Conservation (phyloP, 306 rosid genomes). For the Sechiopsis laciniata region DNA sequence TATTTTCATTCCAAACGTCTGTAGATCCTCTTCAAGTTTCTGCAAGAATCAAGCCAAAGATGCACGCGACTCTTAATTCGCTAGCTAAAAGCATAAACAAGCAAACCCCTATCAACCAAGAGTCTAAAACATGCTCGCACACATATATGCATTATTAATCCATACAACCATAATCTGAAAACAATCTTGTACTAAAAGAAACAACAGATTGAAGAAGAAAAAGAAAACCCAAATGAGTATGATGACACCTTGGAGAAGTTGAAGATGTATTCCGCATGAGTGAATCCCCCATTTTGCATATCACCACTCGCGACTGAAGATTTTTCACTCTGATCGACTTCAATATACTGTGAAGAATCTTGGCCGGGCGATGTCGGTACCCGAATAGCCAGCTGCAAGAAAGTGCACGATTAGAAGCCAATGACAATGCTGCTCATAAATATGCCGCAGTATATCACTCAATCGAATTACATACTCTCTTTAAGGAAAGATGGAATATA, state of each 20-base stretch:
- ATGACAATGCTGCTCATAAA: no score
- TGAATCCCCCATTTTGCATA: constrained; percentile 39
- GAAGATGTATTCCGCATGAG: constrained; percentile 49
- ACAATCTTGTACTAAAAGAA: neutral
- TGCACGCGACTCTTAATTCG: constrained; percentile 20
- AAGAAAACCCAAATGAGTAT: neutral
- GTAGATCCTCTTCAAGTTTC: constrained; percentile 79
- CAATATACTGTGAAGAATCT: constrained; percentile 41
- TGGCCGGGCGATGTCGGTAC: constrained; percentile 29
- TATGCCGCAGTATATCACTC: no score
- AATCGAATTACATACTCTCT: no score
- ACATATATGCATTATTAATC: neutral
- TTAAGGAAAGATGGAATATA: no score
- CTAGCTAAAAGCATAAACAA: neutral
- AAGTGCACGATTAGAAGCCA: neutral
- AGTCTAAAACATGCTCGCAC: neutral
- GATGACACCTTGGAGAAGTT: constrained; percentile 47
- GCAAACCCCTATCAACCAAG: constrained; percentile 11
- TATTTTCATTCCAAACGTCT: constrained; percentile 52
- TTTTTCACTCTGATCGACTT: constrained; percentile 42
- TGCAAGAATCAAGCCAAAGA: constrained; percentile 32
- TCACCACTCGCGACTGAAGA: constrained; percentile 24
- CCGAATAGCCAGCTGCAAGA: constrained; percentile 22
- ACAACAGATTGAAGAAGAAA: neutral
- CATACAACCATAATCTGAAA: neutral